Percentiles rank a stretch among this genome's conserved stretches.
These are phyloP conservation scores for Calycina marina DNA, from an alignment of 2,329 filamentous ascomycete species.

Conservation along the genomic window DNA sequence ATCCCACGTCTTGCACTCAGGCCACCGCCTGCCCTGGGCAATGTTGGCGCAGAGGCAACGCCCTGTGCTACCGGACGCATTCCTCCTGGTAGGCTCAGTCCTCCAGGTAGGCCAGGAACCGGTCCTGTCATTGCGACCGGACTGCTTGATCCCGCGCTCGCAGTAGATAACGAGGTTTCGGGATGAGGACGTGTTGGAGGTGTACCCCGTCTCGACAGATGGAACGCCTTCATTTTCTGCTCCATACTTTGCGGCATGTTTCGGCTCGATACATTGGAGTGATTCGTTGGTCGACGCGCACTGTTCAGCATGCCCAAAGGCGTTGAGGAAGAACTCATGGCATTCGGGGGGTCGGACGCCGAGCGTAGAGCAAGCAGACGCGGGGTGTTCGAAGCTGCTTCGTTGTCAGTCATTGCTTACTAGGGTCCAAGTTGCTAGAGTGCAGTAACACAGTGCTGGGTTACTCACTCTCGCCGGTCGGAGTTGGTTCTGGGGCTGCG, in stretches of 20 bases:
- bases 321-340: slow-evolving; percentile 73
- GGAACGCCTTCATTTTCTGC: slow-evolving; percentile 56
- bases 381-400: slow-evolving; percentile 26
- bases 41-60: slow-evolving; percentile 34
- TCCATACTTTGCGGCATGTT: slow-evolving; percentile 48
- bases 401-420: background rate
- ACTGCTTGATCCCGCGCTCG: background rate
- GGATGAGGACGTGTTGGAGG: slow-evolving; percentile 25
- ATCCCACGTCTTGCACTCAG: slow-evolving; percentile 54
- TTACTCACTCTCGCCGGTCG: too few relatives aligned
- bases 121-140: slow-evolving; percentile 9
- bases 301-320: slow-evolving; percentile 62
- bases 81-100: slow-evolving; percentile 28
- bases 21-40: slow-evolving; percentile 35
- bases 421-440: too few relatives aligned
- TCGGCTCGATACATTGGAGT: slow-evolving; percentile 14
- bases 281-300: slow-evolving; percentile 35
- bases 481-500: too few relatives aligned
- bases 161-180: slow-evolving; percentile 19
- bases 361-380: slow-evolving; percentile 45
- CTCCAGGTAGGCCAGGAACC: slow-evolving; percentile 27
- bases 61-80: slow-evolving; percentile 32
- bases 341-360: slow-evolving; percentile 38
- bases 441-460: too few relatives aligned
- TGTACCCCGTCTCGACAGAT: slow-evolving; percentile 46